Percentiles rank a stretch among this genome's conserved stretches.
Evolutionary conservation across 129 eudicot species (phyloP).

Genomic region (Scalesia atractyloides): DNA sequence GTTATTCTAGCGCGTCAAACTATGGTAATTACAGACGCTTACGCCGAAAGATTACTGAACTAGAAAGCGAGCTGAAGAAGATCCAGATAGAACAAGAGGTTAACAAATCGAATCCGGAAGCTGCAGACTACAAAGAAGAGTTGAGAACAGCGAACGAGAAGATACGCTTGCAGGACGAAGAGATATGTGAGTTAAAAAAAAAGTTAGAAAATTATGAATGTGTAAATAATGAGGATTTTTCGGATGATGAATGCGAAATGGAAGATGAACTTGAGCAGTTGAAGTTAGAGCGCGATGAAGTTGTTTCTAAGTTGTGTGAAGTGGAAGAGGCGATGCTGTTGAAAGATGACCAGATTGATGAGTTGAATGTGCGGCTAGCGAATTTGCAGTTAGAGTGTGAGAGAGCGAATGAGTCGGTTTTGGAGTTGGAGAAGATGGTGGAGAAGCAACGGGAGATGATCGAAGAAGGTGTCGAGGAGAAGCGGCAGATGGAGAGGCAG

Average conservation of each 20-base stretch:
- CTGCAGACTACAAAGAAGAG: conserved; percentile 55
- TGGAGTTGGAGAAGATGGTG: conserved; percentile 49
- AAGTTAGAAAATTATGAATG: conserved; percentile 47
- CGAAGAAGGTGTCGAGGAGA: conserved; percentile 74
- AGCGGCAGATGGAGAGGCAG: conserved; percentile 67
- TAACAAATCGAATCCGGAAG: conserved; percentile 18
- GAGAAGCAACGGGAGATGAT: conserved; percentile 52
- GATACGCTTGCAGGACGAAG: conserved; percentile 50
- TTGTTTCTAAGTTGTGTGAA: conserved; percentile 23
- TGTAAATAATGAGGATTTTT: conserved; percentile 12
- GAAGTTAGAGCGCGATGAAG: conserved; percentile 43
- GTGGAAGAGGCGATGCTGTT: conserved; percentile 40
- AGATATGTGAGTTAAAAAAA: conserved; percentile 42
- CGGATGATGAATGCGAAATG: conserved; percentile 39
- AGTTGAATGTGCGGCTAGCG: conserved; percentile 50
- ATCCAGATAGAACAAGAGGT: conserved; percentile 48
- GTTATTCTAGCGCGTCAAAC: conserved; percentile 39
- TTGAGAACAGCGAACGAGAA: conserved; percentile 52
- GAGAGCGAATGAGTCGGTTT: conserved; percentile 28
- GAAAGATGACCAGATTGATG: conserved; percentile 51
- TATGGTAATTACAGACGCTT: conserved; percentile 47
- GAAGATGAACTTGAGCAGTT: conserved; percentile 58
- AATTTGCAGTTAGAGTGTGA: conserved; percentile 52
- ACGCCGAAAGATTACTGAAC: conserved; percentile 45
- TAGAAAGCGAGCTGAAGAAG: conserved; percentile 59